phyloP scores from a whole-genome alignment of 2,329 filamentous ascomycete species.

The Emergomyces pasteurianus region DNA sequence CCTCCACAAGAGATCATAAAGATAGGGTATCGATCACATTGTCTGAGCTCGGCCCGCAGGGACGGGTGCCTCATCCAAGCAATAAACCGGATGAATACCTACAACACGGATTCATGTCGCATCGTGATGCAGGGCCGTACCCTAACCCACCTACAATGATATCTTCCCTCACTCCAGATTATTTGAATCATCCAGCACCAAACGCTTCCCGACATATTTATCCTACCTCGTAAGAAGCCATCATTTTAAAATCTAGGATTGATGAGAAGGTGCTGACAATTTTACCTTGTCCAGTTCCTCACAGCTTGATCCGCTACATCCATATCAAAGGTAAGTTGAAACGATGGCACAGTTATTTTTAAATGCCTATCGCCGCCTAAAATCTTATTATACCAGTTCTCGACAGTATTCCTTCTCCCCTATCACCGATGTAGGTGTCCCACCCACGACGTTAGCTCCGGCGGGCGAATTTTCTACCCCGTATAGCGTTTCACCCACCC shows the following conservation, averaged over 20 bases:
- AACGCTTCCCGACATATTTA: neutral
- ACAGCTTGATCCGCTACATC: neutral
- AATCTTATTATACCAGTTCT: neutral
- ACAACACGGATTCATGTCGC: neutral
- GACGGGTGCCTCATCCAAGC: neutral
- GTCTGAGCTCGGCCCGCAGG: neutral
- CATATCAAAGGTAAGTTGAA: neutral
- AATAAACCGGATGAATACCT: constrained; percentile 1
- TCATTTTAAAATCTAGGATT: neutral
- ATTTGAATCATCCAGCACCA: neutral
- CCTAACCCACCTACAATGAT: neutral
- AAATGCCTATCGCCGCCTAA: neutral
- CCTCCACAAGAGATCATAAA: neutral
- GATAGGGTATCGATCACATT: neutral
- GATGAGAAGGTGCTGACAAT: neutral
- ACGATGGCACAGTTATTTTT: neutral
- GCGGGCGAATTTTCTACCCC: constrained; percentile 1
- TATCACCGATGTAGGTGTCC: neutral
- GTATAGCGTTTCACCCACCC: constrained; percentile 19
- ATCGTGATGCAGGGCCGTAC: neutral
- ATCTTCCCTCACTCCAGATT: neutral
- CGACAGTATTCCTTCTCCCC: constrained; percentile 1
- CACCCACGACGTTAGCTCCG: neutral
- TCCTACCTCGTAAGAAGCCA: neutral
- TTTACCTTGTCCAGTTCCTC: neutral